Percentiles rank a stretch among this genome's conserved stretches.
Evolutionary conservation across 345 rosid species (phyloP).

Genomic region (Lepidium didymum): DNA sequence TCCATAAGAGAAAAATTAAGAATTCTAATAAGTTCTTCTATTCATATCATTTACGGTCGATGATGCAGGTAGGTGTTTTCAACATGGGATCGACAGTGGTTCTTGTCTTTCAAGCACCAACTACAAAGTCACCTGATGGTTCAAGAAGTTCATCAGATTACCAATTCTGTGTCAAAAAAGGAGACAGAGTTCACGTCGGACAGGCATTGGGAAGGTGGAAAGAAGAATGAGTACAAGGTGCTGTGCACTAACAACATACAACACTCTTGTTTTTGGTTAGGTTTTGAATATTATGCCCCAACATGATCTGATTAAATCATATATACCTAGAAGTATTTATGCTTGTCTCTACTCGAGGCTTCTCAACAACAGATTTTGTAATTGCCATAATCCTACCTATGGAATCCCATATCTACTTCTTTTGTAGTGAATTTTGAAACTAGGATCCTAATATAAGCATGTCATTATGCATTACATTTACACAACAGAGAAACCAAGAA

Average conservation of each 20-base stretch:
- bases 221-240: conserved; percentile 15
- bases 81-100: conserved; percentile 96
- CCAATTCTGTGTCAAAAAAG: conserved; percentile 48
- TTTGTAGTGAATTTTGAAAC: neutral
- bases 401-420: neutral
- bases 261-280: neutral
- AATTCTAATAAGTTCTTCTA: neutral
- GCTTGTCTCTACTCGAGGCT: conserved; percentile 1
- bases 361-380: neutral
- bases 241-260: neutral
- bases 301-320: neutral
- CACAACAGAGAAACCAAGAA: neutral
- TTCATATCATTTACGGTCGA: neutral
- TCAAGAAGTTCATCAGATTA: conserved; percentile 43
- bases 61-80: conserved; percentile 66
- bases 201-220: conserved; percentile 75
- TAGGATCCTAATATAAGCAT: neutral
- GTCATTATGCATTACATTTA: neutral
- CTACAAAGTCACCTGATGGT: conserved; percentile 30
- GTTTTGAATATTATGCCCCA: neutral
- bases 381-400: neutral
- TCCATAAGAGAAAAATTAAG: neutral
- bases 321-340: neutral
- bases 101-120: conserved; percentile 83
- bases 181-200: conserved; percentile 73